These are phyloP conservation scores for Cynanchum wilfordii DNA, from an alignment of 257 asterid species.

Conservation along the genomic window DNA sequence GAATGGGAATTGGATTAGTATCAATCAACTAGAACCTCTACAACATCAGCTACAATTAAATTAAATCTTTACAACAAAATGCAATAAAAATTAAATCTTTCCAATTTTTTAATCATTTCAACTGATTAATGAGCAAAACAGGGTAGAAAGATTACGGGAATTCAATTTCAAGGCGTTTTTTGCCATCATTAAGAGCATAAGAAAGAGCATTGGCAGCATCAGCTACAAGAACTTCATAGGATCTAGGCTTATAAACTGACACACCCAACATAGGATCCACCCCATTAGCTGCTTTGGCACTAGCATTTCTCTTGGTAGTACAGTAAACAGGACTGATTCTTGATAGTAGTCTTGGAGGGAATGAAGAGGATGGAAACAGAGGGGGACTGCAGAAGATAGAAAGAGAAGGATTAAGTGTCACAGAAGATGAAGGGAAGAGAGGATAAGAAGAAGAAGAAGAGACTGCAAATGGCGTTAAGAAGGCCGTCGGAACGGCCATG, in stretches of 20 bases:
- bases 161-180: conserved; percentile 73
- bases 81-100: neutral
- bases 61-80: too few species aligned
- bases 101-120: neutral
- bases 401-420: conserved; percentile 21
- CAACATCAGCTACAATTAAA: too few species aligned
- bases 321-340: conserved; percentile 21
- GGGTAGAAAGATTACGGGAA: conserved; percentile 56
- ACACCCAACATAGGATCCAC: conserved; percentile 67
- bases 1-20: neutral
- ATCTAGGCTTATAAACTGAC: conserved; percentile 82
- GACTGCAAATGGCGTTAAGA: conserved; percentile 21
- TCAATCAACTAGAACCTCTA: neutral
- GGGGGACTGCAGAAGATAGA: conserved; percentile 15
- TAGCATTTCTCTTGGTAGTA: conserved; percentile 38
- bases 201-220: conserved; percentile 80
- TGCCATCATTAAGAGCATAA: conserved; percentile 77
- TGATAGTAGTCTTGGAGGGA: neutral
- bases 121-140: neutral
- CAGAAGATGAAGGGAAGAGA: conserved; percentile 21
- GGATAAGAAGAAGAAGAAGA: conserved; percentile 1
- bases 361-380: neutral
- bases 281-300: conserved; percentile 42
- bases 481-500: conserved; percentile 57
- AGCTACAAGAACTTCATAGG: conserved; percentile 71